These are phyloP conservation scores for Hanseniaspora mollemarum DNA, from an alignment of 805 yeast genomes.

Conservation along the genomic window DNA sequence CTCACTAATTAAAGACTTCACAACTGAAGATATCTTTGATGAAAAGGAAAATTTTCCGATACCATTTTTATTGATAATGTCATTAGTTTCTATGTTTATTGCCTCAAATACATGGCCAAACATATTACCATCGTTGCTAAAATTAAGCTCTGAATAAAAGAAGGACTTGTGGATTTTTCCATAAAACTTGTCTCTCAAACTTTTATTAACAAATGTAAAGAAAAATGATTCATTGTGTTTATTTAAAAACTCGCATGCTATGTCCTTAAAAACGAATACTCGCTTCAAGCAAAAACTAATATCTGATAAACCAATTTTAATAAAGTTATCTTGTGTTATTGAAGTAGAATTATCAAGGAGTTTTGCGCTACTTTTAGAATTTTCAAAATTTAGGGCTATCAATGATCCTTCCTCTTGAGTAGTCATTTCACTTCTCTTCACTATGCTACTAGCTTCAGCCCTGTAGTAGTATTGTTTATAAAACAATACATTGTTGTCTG, in stretches of 20 bases:
- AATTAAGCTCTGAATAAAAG: slow-evolving; percentile 39
- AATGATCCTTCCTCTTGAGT: background rate
- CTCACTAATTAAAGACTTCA: slow-evolving; percentile 28
- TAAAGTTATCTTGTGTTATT: slow-evolving; percentile 33
- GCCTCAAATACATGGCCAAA: slow-evolving; percentile 43
- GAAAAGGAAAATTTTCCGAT: slow-evolving; percentile 30
- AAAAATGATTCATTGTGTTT: slow-evolving; percentile 60
- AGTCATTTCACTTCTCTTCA: slow-evolving; percentile 14
- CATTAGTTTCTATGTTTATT: slow-evolving; percentile 33
- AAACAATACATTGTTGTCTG: slow-evolving; percentile 52
- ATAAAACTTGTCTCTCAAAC: slow-evolving; percentile 47
- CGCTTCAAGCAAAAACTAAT: slow-evolving; percentile 59
- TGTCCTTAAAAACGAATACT: slow-evolving; percentile 66
- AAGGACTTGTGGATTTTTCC: slow-evolving; percentile 39
- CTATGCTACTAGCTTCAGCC: background rate
- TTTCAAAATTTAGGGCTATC: slow-evolving; percentile 7
- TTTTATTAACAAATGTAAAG: slow-evolving; percentile 48
- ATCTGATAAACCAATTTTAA: slow-evolving; percentile 49
- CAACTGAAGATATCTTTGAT: slow-evolving; percentile 35
- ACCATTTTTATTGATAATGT: slow-evolving; percentile 27
- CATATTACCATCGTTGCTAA: slow-evolving; percentile 26
- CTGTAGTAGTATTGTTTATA: slow-evolving; percentile 53
- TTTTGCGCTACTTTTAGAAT: background rate
- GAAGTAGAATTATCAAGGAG: no score
- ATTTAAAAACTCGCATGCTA: slow-evolving; percentile 69